phyloP scores from a whole-genome alignment of 2,329 filamentous ascomycete genomes.

The Cercospora sp. region DNA sequence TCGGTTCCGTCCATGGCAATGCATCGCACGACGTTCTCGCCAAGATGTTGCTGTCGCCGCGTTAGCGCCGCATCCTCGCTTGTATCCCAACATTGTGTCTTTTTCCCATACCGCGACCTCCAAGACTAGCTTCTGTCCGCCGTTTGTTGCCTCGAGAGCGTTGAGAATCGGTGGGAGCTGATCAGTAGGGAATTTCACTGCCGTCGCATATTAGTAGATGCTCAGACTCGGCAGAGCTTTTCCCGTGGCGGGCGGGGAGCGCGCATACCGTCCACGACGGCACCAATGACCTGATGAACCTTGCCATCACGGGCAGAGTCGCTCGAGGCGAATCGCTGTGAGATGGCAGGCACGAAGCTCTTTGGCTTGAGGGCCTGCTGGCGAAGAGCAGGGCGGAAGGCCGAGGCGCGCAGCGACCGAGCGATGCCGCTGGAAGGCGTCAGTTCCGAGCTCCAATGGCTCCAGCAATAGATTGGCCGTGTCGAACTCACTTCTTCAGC shows the following conservation, averaged over 20 bases:
- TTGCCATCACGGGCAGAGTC: slow-evolving; percentile 60
- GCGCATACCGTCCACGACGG: slow-evolving; percentile 92
- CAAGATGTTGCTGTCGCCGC: slow-evolving; percentile 84
- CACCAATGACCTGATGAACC: slow-evolving; percentile 88
- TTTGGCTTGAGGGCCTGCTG: slow-evolving; percentile 59
- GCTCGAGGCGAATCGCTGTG: slow-evolving; percentile 63
- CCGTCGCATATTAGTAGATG: slow-evolving; percentile 33
- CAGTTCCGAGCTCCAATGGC: slow-evolving; percentile 39
- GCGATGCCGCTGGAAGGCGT: slow-evolving; percentile 60
- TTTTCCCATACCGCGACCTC: slow-evolving; percentile 81
- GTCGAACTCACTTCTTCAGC: slow-evolving; percentile 72
- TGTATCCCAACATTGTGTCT: slow-evolving; percentile 17
- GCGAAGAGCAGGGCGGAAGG: slow-evolving; percentile 58
- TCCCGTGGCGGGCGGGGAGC: slow-evolving; percentile 16
- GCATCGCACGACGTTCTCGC: slow-evolving; percentile 97
- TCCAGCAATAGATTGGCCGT: slow-evolving; percentile 32
- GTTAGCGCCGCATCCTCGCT: slow-evolving; percentile 31
- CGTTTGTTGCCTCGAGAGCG: slow-evolving; percentile 87
- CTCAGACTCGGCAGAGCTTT: slow-evolving; percentile 28
- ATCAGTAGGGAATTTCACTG: slow-evolving; percentile 95
- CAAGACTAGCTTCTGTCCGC: slow-evolving; percentile 89
- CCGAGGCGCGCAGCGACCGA: slow-evolving; percentile 63
- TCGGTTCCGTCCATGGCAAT: slow-evolving; percentile 99
- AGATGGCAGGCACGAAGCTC: slow-evolving; percentile 59
- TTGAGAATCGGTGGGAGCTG: slow-evolving; percentile 97